A percentile compares a stretch with the other conserved stretches of the same genome.
Evolutionary conservation across 495 filamentous ascomycete genomes (phyloP).

Genomic region (Annulohypoxylon moriforme): DNA sequence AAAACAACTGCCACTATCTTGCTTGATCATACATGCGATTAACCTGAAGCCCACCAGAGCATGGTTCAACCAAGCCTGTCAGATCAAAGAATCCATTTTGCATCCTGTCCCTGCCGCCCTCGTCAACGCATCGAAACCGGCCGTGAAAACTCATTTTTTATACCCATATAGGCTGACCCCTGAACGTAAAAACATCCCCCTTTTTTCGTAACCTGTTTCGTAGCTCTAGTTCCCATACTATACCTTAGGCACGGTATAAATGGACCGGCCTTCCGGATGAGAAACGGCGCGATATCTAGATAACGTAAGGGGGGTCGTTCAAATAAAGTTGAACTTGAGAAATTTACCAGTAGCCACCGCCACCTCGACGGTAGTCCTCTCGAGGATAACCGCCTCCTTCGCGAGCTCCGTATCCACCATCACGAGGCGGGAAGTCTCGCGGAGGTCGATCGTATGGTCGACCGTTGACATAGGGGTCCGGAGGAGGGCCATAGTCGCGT

Average conservation of each 20-base stretch:
- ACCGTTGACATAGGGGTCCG: slow-evolving; percentile 74
- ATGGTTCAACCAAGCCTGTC: slow-evolving; percentile 30
- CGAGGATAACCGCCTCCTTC: slow-evolving; percentile 59
- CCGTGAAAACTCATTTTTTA: slow-evolving; percentile 22
- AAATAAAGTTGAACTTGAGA: slow-evolving; percentile 40
- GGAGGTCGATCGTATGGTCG: slow-evolving; percentile 70
- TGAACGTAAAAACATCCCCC: neutral
- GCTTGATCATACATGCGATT: slow-evolving; percentile 43
- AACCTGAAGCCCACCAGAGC: slow-evolving; percentile 36
- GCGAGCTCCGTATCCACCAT: slow-evolving; percentile 59
- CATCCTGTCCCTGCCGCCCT: slow-evolving; percentile 24
- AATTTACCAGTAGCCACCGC: slow-evolving; percentile 57
- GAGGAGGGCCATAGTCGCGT: slow-evolving; percentile 67
- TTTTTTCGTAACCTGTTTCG: slow-evolving; percentile 34
- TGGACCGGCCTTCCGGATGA: slow-evolving; percentile 17
- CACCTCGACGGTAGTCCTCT: slow-evolving; percentile 57
- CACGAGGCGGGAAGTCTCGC: slow-evolving; percentile 63
- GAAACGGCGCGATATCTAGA: slow-evolving; percentile 44
- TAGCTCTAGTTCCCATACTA: slow-evolving; percentile 4
- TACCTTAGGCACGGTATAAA: slow-evolving; percentile 6
- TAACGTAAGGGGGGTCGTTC: slow-evolving; percentile 49
- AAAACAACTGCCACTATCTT: slow-evolving; percentile 34
- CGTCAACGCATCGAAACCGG: slow-evolving; percentile 34
- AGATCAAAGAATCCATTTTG: slow-evolving; percentile 20
- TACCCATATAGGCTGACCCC: slow-evolving; percentile 21